Evolutionary conservation across 2,329 filamentous ascomycete species (phyloP).

Genomic region (Venturiaceae sp.): DNA sequence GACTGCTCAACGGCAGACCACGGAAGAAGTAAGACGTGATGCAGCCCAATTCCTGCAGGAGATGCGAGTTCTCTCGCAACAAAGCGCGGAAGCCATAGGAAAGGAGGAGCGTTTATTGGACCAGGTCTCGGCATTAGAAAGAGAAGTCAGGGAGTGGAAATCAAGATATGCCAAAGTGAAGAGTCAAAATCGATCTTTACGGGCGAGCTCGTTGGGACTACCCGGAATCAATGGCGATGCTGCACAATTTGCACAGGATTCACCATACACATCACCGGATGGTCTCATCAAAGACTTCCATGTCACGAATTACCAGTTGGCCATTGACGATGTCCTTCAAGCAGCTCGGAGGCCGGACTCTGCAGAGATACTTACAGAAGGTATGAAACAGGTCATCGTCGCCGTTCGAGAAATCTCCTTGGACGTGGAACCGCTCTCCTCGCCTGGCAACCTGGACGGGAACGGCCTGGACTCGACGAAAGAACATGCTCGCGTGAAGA

Average conservation of each 20-base stretch:
- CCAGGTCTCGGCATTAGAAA: constrained; percentile 67
- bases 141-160: constrained; percentile 83
- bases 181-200: constrained; percentile 73
- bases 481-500: constrained; percentile 63
- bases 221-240: constrained; percentile 49
- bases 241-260: constrained; percentile 55
- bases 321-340: constrained; percentile 82
- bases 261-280: constrained; percentile 57
- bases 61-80: constrained; percentile 78
- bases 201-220: constrained; percentile 70
- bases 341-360: constrained; percentile 65
- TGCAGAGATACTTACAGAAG: constrained; percentile 59
- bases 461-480: constrained; percentile 19
- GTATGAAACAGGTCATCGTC: constrained; percentile 78
- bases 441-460: constrained; percentile 5
- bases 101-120: constrained; percentile 70
- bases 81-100: constrained; percentile 69
- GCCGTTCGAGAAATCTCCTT: constrained; percentile 77
- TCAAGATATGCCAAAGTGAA: constrained; percentile 80
- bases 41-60: constrained; percentile 76
- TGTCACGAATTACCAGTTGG: constrained; percentile 89
- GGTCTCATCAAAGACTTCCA: constrained; percentile 86
- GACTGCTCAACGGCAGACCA: constrained; percentile 70
- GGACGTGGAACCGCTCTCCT: constrained; percentile 55
- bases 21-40: constrained; percentile 77